Percentiles rank a stretch among this genome's conserved stretches.
Conservation (phyloP, 1,139 yeast genomes). For the Eremothecium coryli region DNA sequence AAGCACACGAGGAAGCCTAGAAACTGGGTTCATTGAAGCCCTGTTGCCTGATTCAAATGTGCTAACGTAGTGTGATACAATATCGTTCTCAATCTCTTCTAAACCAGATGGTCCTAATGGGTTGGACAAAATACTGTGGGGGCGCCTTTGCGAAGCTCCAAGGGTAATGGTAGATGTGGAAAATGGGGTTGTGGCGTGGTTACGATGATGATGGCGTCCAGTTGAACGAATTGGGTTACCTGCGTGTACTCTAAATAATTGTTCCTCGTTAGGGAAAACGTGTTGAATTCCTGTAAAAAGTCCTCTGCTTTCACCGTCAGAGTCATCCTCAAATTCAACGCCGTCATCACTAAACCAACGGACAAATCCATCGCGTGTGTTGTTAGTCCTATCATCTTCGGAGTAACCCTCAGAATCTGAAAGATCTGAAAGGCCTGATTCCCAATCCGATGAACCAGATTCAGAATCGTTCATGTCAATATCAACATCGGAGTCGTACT, state of each 20-base stretch:
- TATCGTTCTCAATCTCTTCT: conserved; percentile 29
- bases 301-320: conserved; percentile 27
- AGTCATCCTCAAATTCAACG: conserved; percentile 27
- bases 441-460: conserved; percentile 32
- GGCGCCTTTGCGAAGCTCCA: conserved; percentile 22
- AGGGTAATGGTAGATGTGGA: conserved; percentile 25
- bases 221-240: conserved; percentile 16
- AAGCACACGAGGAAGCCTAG: conserved; percentile 22
- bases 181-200: conserved; percentile 13
- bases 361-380: conserved; percentile 13
- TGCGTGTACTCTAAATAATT: conserved; percentile 22
- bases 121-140: conserved; percentile 26
- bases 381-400: conserved; percentile 18
- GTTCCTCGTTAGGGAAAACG: conserved; percentile 25
- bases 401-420: conserved; percentile 25
- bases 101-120: conserved; percentile 30
- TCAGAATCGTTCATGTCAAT: conserved; percentile 32
- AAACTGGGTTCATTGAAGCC: conserved; percentile 12
- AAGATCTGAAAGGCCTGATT: conserved; percentile 29
- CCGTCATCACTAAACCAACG: conserved; percentile 28
- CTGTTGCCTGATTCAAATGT: conserved; percentile 9
- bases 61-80: conserved; percentile 19
- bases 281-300: conserved; percentile 29
- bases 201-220: conserved; percentile 13
- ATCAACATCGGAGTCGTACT: conserved; percentile 26